Conservation (phyloP, 176 grass and related monocot genomes). For the Tillandsia fasciculata region DNA sequence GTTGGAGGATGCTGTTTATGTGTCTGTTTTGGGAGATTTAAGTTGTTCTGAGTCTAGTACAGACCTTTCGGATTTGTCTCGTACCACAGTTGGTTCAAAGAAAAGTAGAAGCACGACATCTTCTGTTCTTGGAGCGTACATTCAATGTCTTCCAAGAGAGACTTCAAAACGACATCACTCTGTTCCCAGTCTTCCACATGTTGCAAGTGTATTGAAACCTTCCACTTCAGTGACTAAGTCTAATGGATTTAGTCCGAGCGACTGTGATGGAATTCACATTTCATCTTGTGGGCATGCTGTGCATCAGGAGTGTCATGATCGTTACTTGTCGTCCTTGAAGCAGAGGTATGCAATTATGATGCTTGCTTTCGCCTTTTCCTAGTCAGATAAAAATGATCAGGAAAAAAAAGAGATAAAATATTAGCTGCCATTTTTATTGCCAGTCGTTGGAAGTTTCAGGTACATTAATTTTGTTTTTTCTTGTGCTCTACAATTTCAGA, state of each 20-base stretch:
- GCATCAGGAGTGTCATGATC: slow-evolving; percentile 92
- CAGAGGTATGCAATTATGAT: slow-evolving; percentile 51
- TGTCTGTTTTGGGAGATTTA: slow-evolving; percentile 38
- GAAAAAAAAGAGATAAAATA: too few species aligned
- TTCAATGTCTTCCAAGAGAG: slow-evolving; percentile 51
- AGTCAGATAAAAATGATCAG: too few species aligned
- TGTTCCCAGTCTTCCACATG: slow-evolving; percentile 13
- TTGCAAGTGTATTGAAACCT: slow-evolving; percentile 32
- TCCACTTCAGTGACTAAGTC: slow-evolving; percentile 25
- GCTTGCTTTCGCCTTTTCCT: slow-evolving; percentile 2
- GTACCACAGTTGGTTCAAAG: slow-evolving; percentile 30
- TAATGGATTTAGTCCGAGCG: slow-evolving; percentile 61
- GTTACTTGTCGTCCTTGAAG: slow-evolving; percentile 93
- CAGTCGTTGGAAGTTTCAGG: background rate
- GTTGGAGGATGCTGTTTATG: slow-evolving; percentile 54
- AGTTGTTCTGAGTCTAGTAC: slow-evolving; percentile 16
- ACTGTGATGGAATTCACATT: slow-evolving; percentile 95
- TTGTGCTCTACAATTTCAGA: slow-evolving; percentile 35
- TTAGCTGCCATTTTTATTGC: background rate
- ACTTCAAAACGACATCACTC: slow-evolving; percentile 32
- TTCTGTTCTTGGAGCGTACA: slow-evolving; percentile 73
- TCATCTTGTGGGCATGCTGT: slow-evolving; percentile 96
- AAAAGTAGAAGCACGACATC: slow-evolving; percentile 46
- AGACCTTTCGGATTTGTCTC: slow-evolving; percentile 23
- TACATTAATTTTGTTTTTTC: background rate